Percentiles rank a stretch among this genome's conserved stretches.
phyloP scores from a whole-genome alignment of 2,329 filamentous ascomycete genomes.

The Sclerotinia minor region DNA sequence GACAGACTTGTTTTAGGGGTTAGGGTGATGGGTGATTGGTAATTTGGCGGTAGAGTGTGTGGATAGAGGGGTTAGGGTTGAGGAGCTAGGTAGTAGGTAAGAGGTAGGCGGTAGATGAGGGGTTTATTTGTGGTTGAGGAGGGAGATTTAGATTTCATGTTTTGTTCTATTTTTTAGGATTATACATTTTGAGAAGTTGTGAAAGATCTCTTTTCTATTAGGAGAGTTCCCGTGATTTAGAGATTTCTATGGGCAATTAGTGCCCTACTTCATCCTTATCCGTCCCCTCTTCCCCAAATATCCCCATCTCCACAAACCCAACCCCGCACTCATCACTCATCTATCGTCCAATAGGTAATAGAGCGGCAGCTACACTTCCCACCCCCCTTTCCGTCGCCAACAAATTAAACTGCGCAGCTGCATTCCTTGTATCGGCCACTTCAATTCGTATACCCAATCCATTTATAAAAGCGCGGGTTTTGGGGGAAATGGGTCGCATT shows the following conservation, averaged over 20 bases:
- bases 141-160: not conserved
- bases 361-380: slow-evolving; percentile 77
- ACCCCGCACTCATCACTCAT: not conserved
- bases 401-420: slow-evolving; percentile 90
- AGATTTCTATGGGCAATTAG: too few species aligned
- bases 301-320: too few species aligned
- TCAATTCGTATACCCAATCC: slow-evolving; percentile 82
- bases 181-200: not conserved
- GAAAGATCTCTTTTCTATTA: not conserved
- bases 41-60: not conserved
- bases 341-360: slow-evolving; percentile 81
- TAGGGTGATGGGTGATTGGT: not conserved
- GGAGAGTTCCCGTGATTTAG: not conserved
- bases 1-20: slow-evolving; percentile 67
- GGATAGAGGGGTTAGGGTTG: not conserved
- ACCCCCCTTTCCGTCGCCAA: slow-evolving; percentile 92
- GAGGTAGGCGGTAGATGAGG: not conserved
- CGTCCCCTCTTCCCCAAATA: too few species aligned
- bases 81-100: not conserved
- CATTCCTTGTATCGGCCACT: slow-evolving; percentile 88
- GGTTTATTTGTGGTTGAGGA: not conserved
- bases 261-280: too few species aligned
- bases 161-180: not conserved
- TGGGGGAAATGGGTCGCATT: slow-evolving; percentile 74
- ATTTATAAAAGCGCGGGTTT: slow-evolving; percentile 70